A percentile compares a stretch with the other conserved stretches of the same genome.
Evolutionary conservation across 352 stramenopile species (phyloP).

Genomic region (Phytophthora foliorum): DNA sequence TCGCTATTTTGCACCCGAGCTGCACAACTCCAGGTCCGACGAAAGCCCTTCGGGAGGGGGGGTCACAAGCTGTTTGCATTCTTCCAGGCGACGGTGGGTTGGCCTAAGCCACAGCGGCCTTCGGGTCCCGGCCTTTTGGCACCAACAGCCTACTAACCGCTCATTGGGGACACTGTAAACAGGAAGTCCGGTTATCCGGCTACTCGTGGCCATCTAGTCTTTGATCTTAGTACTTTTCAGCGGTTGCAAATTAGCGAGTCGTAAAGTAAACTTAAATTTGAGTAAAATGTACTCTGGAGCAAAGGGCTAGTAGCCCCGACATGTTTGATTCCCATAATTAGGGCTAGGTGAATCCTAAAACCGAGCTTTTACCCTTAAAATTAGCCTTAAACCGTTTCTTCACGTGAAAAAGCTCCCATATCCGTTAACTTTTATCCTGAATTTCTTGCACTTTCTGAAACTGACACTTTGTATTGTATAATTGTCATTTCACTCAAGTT

Average conservation of each 20-base stretch:
- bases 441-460: too few species aligned
- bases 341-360: not conserved
- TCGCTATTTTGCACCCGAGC: too few species aligned
- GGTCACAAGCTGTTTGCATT: not conserved
- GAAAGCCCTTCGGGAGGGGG: too few species aligned
- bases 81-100: not conserved
- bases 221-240: not conserved
- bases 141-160: not conserved
- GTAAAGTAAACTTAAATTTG: not conserved
- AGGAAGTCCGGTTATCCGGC: not conserved
- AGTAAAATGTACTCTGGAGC: not conserved
- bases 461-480: too few species aligned
- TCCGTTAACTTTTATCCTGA: too few species aligned
- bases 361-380: too few species aligned
- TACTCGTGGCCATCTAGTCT: not conserved
- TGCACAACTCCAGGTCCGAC: too few species aligned
- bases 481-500: too few species aligned
- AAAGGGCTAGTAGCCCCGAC: not conserved
- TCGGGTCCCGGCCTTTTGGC: too few species aligned
- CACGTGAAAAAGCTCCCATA: too few species aligned
- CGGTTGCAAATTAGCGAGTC: not conserved
- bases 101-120: too few species aligned
- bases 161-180: not conserved
- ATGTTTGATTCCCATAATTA: not conserved
- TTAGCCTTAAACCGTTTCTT: too few species aligned